phyloP scores from a whole-genome alignment of 2,329 filamentous ascomycete species.

The Ceratocystis destructans region DNA sequence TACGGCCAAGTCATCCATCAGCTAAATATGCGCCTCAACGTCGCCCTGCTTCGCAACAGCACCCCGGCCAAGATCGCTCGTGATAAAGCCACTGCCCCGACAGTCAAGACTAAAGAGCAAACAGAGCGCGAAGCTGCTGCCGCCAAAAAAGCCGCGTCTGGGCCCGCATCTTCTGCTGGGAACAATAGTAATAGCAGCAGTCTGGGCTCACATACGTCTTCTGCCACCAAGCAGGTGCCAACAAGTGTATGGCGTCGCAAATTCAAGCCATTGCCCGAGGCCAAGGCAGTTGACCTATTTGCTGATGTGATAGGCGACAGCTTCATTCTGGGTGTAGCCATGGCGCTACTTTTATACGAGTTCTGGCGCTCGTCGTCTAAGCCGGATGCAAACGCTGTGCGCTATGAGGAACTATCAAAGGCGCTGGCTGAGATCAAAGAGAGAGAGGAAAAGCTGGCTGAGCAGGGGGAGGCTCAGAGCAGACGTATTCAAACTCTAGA shows the following conservation, averaged over 20 bases:
- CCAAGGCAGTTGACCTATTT: conserved; percentile 52
- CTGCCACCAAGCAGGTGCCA: conserved; percentile 15
- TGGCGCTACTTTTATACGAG: conserved; percentile 46
- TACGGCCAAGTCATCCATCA: conserved; percentile 53
- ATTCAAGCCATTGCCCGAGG: conserved; percentile 49
- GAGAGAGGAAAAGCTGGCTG: conserved; percentile 37
- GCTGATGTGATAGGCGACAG: conserved; percentile 51
- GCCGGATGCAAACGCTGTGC: conserved; percentile 43
- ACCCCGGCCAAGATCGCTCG: conserved; percentile 45
- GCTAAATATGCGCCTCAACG: conserved; percentile 51
- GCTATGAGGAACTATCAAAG: conserved; percentile 36
- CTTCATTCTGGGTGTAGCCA: conserved; percentile 48
- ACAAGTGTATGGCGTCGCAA: conserved; percentile 46
- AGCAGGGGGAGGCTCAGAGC: conserved; percentile 32
- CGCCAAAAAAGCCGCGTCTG: background rate
- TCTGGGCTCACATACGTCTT: background rate
- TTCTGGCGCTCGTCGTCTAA: conserved; percentile 46
- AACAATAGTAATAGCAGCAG: background rate
- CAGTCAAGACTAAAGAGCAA: conserved; percentile 52
- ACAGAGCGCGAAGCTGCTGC: conserved; percentile 36
- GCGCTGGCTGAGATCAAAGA: conserved; percentile 37
- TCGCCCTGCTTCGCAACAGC: conserved; percentile 43
- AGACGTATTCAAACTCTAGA: conserved; percentile 41
- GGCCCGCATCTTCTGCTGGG: background rate
- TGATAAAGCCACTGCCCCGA: conserved; percentile 49